Base-by-base conservation (phyloP, 2,329 filamentous ascomycete genomes). In the Mycogone perniciosa region DNA sequence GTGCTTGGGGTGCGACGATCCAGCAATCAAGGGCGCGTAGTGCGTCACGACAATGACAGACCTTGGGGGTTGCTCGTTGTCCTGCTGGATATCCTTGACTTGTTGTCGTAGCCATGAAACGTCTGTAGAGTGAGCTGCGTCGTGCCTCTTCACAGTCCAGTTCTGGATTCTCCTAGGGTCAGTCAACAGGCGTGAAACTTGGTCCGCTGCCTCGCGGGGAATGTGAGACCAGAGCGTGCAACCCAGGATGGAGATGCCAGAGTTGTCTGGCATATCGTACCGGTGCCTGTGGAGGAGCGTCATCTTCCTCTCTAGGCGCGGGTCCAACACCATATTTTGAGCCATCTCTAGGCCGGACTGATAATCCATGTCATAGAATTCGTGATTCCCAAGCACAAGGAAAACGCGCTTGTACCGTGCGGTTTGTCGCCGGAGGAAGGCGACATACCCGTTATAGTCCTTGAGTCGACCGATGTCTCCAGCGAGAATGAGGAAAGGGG, bases 181-280 rank as follows among this genome's bases (percentile, higher is more conserved):
- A 13, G 70, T 72, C 7, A 82, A 65, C 52, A 67, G 74, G 34
- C 62, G 60, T 26, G 63, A 43, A 11, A 83, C 73, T 5, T 71
- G 58, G 0, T 62, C 60, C 9, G 57, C 63, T 4, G 66, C 65
- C 5, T 69, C 62, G 0, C 66, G 54, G 0, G 74, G 67, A 6
- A 84, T 70, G 0, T 62, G 55, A 1, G 78, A 81, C 75, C 80
- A 82, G 0, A 84, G 67, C 2, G 79, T 81, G 54, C 77, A 82
- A 4, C 81, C 80, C 1, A 84, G 62, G 3, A 84, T 62, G 3
- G 72, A 77, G n/a, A 81, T 46, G 27, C 60, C 60, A 0, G 72
- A 71, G 2, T 62, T 62, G 27, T 42, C 39, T 1, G 66, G 60
- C 13, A 75, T 71, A 26, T 67, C 61, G 54, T 67, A 72, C 7